Evolutionary conservation across 208 protist species (phyloP).

Genomic region (Tritrichomonas foetus): DNA sequence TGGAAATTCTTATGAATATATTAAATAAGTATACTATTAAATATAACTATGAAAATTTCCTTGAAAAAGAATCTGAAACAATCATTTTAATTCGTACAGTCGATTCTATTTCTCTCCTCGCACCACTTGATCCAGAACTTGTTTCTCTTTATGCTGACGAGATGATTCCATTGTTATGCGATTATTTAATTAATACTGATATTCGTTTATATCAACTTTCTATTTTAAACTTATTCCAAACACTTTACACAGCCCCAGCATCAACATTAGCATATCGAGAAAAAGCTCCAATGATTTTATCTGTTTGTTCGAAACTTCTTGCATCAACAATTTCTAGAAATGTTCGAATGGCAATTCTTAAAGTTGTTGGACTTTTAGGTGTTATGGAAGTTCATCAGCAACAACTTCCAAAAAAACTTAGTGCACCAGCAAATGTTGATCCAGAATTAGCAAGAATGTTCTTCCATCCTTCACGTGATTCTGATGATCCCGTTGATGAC

Average conservation of each 20-base stretch:
- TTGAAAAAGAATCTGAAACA: neutral
- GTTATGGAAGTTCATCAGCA: constrained; percentile 14
- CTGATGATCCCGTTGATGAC: neutral
- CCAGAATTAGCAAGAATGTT: neutral
- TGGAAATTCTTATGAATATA: neutral
- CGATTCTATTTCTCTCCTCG: neutral
- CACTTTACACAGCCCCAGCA: neutral
- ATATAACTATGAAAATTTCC: neutral
- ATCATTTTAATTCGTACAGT: neutral
- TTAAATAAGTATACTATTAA: neutral
- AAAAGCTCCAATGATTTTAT: neutral
- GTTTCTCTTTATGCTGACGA: neutral
- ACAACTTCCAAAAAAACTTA: neutral
- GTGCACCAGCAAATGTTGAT: neutral
- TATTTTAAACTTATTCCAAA: neutral
- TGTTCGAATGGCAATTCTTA: neutral
- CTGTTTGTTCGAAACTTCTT: neutral
- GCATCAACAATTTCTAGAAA: neutral
- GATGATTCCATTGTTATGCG: neutral
- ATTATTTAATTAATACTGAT: neutral
- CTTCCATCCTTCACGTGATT: constrained; percentile 30
- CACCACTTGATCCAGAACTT: neutral
- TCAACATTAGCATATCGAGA: neutral
- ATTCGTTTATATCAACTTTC: neutral
- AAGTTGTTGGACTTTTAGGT: neutral